phyloP scores from a whole-genome alignment of 805 yeast genomes.

The Jamesozyma piceae region DNA sequence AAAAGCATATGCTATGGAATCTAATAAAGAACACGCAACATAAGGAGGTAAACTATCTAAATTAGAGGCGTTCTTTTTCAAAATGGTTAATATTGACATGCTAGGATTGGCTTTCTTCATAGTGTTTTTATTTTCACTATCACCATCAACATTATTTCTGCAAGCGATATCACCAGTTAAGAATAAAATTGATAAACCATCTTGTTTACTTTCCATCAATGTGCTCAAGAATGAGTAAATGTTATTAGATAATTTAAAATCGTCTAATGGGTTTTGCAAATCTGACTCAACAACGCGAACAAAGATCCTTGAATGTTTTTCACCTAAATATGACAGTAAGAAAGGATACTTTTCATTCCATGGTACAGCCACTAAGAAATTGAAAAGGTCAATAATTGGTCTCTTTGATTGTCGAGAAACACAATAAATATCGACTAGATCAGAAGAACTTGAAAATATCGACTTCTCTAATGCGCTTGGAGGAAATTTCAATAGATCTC shows the following conservation, averaged over 20 bases:
- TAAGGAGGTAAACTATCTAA: constrained; percentile 49
- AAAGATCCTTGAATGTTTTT: constrained; percentile 49
- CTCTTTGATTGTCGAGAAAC: constrained; percentile 36
- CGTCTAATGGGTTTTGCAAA: constrained; percentile 47
- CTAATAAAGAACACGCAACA: constrained; percentile 58
- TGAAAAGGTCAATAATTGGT: constrained; percentile 45
- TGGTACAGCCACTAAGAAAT: constrained; percentile 45
- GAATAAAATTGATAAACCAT: constrained; percentile 64
- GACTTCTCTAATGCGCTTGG: constrained; percentile 60
- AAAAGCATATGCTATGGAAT: constrained; percentile 63
- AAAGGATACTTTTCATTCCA: constrained; percentile 66
- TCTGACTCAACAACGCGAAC: constrained; percentile 53
- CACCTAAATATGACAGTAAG: constrained; percentile 69
- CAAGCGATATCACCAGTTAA: constrained; percentile 44
- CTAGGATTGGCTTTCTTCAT: constrained; percentile 3
- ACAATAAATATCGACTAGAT: constrained; percentile 50
- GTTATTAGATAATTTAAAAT: constrained; percentile 42
- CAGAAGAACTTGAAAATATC: constrained; percentile 47
- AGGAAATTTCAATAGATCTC: constrained; percentile 39
- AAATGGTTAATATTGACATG: constrained; percentile 42
- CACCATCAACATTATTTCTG: constrained; percentile 9
- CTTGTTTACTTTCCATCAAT: constrained; percentile 62
- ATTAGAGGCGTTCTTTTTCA: constrained; percentile 46
- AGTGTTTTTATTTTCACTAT: constrained; percentile 9
- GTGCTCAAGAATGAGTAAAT: constrained; percentile 59